Base-by-base conservation (phyloP, 352 stramenopile genomes). In the Halophytophthora batemanensis region DNA sequence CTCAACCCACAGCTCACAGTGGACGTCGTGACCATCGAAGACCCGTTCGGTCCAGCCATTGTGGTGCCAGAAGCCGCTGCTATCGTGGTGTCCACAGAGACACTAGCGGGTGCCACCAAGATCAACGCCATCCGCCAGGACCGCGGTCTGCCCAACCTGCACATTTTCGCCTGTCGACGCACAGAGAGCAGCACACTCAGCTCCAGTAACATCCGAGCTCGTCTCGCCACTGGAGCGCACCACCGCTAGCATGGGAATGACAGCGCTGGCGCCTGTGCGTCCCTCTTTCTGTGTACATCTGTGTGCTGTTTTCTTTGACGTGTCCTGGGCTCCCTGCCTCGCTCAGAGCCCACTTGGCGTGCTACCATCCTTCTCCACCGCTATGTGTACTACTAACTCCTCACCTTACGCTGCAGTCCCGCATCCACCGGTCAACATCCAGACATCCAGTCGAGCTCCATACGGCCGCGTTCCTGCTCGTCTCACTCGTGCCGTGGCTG, bases 31-130 rank as follows among this genome's bases (percentile, higher is more conserved):
- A 85, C 73, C 34, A 86, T 97, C 51, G 58, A 82, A 38, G 87
- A 97, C 52, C 77, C 89, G 15, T 96, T 92, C 45, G 87, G 89
- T 1, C 87, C 89, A 1, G 68, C 89, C 12, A 87, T 93, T 18
- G 73, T 79, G n/a, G 67, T 93, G n/a, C 58, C 72, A 5, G 70
- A 82, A 23, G 52, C 82, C 12, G 69, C 79, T 15, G 81, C 80
- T 10, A 81, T 97, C 46, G 82, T 96, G 18, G 82, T 93, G 11
- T 96, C 83, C 14, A 91, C 80, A 21, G 86, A 96, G 53, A 96
- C 86, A 3, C 63, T 95, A 21, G 21, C 53, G 0, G 86, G 82
- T 22, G 85, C 77, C n/a, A 52, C 69, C 39, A 92, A 94, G 63
- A 95, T 96, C 46, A 95, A 94, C 53, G 68, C 64, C 43, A 84